These are phyloP conservation scores for Yamadazyma triangularis DNA, from an alignment of 1,139 yeast species.

Conservation along the genomic window DNA sequence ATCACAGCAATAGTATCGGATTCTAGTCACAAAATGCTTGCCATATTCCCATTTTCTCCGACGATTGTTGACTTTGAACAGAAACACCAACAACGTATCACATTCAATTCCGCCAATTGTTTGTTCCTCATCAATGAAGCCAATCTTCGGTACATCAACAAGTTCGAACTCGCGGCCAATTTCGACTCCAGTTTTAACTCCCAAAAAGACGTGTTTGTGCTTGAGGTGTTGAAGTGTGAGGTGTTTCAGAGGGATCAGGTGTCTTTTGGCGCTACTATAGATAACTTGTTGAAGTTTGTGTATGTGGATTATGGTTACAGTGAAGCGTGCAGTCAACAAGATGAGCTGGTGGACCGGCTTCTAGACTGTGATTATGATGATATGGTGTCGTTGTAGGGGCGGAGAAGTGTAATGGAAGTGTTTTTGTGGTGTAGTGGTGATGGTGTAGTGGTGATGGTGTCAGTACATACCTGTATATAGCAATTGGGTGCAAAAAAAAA, in stretches of 20 bases:
- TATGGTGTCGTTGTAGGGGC: not conserved
- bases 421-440: too few relatives aligned
- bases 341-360: not conserved
- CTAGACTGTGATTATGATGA: not conserved
- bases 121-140: constrained; percentile 23
- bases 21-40: constrained; percentile 25
- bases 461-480: too few relatives aligned
- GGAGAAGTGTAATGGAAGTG: too few relatives aligned
- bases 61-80: constrained; percentile 28
- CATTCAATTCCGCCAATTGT: constrained; percentile 23
- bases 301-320: constrained; percentile 15
- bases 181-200: constrained; percentile 9
- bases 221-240: constrained; percentile 23
- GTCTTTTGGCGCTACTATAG: constrained; percentile 14
- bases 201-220: constrained; percentile 15
- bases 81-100: constrained; percentile 26
- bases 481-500: not conserved
- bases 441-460: too few relatives aligned
- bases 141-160: constrained; percentile 19
- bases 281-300: constrained; percentile 16
- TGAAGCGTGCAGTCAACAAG: constrained; percentile 6
- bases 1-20: constrained; percentile 31
- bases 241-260: constrained; percentile 29
- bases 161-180: constrained; percentile 10
- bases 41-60: constrained; percentile 22